Evolutionary conservation across 257 asterid genomes (phyloP).

Genomic region (Gynochthodes officinalis): DNA sequence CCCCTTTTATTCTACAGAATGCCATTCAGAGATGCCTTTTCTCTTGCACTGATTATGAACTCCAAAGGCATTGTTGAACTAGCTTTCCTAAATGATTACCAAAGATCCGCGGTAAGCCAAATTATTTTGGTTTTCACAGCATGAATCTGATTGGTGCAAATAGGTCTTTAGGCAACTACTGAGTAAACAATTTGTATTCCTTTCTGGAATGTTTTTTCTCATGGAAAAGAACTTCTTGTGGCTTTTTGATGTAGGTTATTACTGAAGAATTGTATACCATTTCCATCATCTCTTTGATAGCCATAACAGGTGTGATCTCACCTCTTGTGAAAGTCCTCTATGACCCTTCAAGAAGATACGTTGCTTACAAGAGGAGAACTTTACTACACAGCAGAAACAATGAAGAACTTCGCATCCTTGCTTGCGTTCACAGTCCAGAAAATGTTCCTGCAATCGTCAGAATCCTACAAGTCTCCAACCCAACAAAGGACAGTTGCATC

Average conservation of each 20-base stretch:
- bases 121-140: background rate
- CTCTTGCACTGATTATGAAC: constrained; percentile 73
- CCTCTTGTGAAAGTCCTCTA: constrained; percentile 50
- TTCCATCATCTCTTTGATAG: constrained; percentile 42
- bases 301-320: constrained; percentile 50
- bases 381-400: constrained; percentile 40
- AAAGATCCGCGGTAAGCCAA: constrained; percentile 37
- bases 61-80: constrained; percentile 69
- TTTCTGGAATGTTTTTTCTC: no score
- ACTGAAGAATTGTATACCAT: constrained; percentile 44
- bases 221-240: no score
- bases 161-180: background rate
- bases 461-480: constrained; percentile 51
- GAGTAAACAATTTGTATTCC: background rate
- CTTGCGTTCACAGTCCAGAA: constrained; percentile 51
- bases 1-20: constrained; percentile 54
- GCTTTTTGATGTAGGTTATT: constrained; percentile 33
- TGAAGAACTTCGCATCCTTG: constrained; percentile 56
- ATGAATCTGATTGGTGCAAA: background rate
- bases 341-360: constrained; percentile 54
- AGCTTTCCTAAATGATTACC: constrained; percentile 47
- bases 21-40: constrained; percentile 62
- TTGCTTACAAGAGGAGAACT: constrained; percentile 64
- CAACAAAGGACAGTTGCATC: constrained; percentile 43
- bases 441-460: constrained; percentile 42